phyloP scores from a whole-genome alignment of 139 green algal genomes.

The Coelastrella sp. region DNA sequence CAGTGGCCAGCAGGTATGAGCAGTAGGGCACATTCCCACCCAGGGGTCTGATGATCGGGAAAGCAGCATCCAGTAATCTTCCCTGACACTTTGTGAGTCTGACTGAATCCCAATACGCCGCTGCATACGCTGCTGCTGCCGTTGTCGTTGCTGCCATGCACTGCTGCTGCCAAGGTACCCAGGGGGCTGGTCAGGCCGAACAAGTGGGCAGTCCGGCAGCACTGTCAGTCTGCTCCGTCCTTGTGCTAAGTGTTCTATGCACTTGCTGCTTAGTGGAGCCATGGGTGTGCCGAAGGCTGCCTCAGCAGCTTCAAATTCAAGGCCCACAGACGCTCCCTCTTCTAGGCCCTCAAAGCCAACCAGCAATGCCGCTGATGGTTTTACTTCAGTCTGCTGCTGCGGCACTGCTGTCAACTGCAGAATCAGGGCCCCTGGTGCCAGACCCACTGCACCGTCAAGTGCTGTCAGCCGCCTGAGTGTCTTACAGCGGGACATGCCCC shows the following conservation, averaged over 20 bases:
- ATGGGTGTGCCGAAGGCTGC: neutral
- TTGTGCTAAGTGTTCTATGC: neutral
- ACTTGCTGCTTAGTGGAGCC: neutral
- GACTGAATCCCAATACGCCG: neutral
- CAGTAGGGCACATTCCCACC: neutral
- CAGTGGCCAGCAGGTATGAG: neutral
- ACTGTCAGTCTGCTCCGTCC: neutral
- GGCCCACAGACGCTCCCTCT: neutral
- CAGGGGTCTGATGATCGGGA: neutral
- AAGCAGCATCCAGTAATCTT: neutral
- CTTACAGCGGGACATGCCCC: constrained; percentile 28
- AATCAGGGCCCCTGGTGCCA: constrained; percentile 52
- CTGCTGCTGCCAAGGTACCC: neutral
- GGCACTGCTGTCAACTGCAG: constrained; percentile 52
- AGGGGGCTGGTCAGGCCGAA: neutral
- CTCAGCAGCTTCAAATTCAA: neutral
- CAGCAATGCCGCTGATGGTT: neutral
- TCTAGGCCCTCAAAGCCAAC: neutral
- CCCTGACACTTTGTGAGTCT: too few species aligned
- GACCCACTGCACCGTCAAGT: constrained; percentile 49
- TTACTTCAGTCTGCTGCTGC: neutral
- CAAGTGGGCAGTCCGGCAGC: constrained; percentile 4
- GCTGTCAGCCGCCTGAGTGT: constrained; percentile 42
- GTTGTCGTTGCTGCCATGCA: neutral
- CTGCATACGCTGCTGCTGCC: constrained; percentile 12